These are phyloP conservation scores for Vicia sativa DNA, from an alignment of 306 rosid genomes.

Conservation along the genomic window DNA sequence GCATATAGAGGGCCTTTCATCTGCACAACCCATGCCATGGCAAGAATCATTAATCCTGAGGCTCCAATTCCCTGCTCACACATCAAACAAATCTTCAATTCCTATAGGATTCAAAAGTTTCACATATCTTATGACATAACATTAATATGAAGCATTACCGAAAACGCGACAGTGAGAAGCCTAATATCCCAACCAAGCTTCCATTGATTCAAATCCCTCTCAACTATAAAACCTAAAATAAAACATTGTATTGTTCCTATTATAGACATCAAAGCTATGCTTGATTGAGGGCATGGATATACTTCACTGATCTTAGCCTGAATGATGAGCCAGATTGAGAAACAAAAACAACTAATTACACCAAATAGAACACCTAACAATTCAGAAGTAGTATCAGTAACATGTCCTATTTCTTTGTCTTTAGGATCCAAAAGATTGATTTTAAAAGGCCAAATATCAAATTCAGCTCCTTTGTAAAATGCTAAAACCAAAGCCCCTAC, in stretches of 20 bases:
- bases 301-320: constrained; percentile 53
- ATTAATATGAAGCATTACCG: constrained; percentile 27
- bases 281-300: constrained; percentile 53
- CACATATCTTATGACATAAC: neutral
- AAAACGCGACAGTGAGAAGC: constrained; percentile 51
- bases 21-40: constrained; percentile 33
- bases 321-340: constrained; percentile 36
- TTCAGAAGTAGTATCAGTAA: neutral
- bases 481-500: constrained; percentile 67
- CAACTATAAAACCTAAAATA: constrained; percentile 45
- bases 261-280: constrained; percentile 56
- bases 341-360: constrained; percentile 26
- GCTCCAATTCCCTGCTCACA: constrained; percentile 35
- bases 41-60: constrained; percentile 20
- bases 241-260: constrained; percentile 53
- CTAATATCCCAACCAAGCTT: constrained; percentile 66
- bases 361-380: constrained; percentile 28
- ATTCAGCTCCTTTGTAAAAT: constrained; percentile 52
- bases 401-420: neutral
- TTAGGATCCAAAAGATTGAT: constrained; percentile 47
- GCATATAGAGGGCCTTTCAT: constrained; percentile 41
- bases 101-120: neutral
- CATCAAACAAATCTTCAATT: neutral
- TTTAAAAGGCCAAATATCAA: constrained; percentile 53
- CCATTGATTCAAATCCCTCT: constrained; percentile 64